Percentiles rank a stretch among this genome's conserved stretches.
Evolutionary conservation across 768 basidiomycete species (phyloP).

Genomic region (Cyclocybe cylindracea): DNA sequence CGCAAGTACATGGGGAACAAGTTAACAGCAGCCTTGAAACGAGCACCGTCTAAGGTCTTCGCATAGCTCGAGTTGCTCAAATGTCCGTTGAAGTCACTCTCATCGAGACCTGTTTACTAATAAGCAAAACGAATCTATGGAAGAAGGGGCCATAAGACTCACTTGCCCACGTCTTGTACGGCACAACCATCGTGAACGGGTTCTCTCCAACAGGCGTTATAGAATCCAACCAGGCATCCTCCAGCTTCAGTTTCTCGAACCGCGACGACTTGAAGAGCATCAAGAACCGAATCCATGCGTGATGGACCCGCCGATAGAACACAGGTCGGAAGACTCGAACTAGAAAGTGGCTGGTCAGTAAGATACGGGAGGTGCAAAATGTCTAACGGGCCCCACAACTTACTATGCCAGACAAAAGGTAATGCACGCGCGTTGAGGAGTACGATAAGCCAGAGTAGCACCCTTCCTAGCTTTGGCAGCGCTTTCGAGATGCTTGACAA

Average conservation of each 20-base stretch:
- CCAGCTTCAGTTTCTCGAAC: constrained; percentile 27
- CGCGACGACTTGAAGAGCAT: constrained; percentile 36
- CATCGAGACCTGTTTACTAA: constrained; percentile 55
- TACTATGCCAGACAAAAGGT: constrained; percentile 72
- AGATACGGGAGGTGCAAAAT: not conserved
- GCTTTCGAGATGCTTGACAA: constrained; percentile 8
- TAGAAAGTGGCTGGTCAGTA: constrained; percentile 5
- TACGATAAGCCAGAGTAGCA: constrained; percentile 46
- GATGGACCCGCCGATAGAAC: constrained; percentile 31
- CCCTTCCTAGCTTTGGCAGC: constrained; percentile 35
- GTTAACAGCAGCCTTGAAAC: constrained; percentile 47
- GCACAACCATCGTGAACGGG: constrained; percentile 48
- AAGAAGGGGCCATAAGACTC: constrained; percentile 24
- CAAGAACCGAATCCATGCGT: constrained; percentile 32
- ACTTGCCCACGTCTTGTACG: constrained; percentile 59
- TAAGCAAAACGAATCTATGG: not conserved
- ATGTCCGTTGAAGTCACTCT: constrained; percentile 73
- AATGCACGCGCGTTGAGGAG: constrained; percentile 62
- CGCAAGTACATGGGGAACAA: constrained; percentile 60
- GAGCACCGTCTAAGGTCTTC: constrained; percentile 51
- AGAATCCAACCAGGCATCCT: constrained; percentile 46
- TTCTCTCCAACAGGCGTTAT: constrained; percentile 55
- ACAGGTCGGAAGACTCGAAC: constrained; percentile 59
- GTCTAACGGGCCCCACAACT: constrained; percentile 24
- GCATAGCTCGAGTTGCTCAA: constrained; percentile 83